phyloP scores from a whole-genome alignment of 2,329 filamentous ascomycete genomes.

The Pseudopyricularia cyperi region DNA sequence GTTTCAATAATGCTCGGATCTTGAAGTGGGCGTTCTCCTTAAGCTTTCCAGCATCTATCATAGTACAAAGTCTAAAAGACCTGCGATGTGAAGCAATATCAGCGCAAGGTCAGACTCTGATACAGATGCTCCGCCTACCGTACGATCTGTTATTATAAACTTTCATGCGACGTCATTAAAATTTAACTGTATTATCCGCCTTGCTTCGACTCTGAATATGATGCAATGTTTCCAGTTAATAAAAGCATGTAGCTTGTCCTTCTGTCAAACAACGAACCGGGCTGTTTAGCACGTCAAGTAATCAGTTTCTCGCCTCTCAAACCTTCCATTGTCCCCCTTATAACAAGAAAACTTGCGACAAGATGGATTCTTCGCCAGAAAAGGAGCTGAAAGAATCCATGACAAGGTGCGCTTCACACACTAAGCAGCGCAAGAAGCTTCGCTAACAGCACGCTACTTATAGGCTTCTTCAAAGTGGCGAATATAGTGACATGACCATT shows the following conservation, averaged over 20 bases:
- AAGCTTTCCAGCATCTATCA: constrained; percentile 47
- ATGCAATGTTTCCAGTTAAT: too few relatives aligned
- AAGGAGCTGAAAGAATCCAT: neutral
- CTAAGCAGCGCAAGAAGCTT: neutral
- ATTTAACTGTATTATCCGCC: too few relatives aligned
- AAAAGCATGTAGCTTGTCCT: too few relatives aligned
- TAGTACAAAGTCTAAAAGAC: constrained; percentile 47
- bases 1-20: constrained; percentile 32
- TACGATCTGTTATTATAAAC: too few relatives aligned
- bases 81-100: too few relatives aligned
- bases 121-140: too few relatives aligned
- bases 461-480: constrained; percentile 4
- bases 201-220: too few relatives aligned
- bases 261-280: too few relatives aligned
- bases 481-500: neutral
- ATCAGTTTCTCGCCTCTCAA: neutral
- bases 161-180: too few relatives aligned
- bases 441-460: neutral
- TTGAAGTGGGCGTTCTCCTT: constrained; percentile 50
- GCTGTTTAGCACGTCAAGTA: too few relatives aligned
- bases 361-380: neutral
- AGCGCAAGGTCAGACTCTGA: too few relatives aligned
- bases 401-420: neutral
- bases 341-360: neutral
- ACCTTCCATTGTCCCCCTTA: neutral